Conservation (phyloP, 108 stramenopile genomes). For the Nannochloropsis oceanica region DNA sequence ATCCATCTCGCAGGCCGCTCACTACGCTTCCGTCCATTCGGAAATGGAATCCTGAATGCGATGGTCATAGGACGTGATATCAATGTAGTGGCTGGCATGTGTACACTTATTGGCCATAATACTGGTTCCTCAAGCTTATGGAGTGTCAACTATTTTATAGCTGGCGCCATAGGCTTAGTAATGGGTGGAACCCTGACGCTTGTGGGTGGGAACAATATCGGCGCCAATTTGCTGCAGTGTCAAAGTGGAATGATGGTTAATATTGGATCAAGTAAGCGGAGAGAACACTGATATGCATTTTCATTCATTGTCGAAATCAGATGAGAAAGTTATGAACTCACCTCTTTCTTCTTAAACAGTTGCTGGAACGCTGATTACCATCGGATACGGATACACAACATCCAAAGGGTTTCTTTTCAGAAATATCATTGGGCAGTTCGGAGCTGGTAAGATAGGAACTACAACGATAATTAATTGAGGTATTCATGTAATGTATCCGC, state of each 20-base stretch:
- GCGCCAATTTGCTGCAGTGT: not conserved
- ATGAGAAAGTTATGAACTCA: too few relatives aligned
- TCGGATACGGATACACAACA: not conserved
- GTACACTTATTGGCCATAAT: not conserved
- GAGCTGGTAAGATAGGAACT: not conserved
- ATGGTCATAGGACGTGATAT: not conserved
- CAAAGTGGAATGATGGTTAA: not conserved
- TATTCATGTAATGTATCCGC: too few relatives aligned
- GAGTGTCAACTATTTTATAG: not conserved
- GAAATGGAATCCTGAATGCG: not conserved
- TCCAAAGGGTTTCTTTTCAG: not conserved
- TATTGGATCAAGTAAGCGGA: not conserved
- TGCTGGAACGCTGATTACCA: not conserved
- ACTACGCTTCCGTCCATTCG: not conserved
- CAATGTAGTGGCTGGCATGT: not conserved
- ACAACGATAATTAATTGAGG: too few relatives aligned
- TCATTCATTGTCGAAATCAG: too few relatives aligned
- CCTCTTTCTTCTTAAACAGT: not conserved
- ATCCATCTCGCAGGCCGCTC: not conserved
- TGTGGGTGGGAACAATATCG: not conserved
- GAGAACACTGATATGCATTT: too few relatives aligned
- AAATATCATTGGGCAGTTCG: not conserved
- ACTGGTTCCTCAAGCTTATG: not conserved
- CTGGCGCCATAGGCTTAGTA: not conserved
- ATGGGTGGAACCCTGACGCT: not conserved